Conservation (phyloP, 2,329 filamentous ascomycete genomes). For the Botrytis hyacinthi region DNA sequence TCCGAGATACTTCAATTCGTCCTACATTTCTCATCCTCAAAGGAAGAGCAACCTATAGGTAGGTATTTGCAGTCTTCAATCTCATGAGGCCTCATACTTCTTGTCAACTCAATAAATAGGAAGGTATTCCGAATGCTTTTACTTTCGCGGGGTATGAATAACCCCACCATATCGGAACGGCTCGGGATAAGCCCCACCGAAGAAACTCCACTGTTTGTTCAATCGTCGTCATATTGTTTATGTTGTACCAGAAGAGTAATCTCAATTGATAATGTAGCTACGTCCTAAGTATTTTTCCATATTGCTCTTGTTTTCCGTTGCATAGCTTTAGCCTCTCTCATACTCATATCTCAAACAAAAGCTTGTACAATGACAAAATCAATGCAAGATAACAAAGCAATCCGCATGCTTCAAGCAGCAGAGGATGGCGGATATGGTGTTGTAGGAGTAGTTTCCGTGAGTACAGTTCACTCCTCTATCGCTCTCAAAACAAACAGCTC, state of each 20-base stretch:
- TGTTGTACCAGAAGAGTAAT: background rate
- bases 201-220: background rate
- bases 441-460: conserved; percentile 47
- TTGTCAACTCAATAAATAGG: background rate
- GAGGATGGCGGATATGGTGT: conserved; percentile 56
- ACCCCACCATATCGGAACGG: background rate
- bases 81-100: background rate
- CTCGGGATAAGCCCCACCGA: background rate
- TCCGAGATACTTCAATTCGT: background rate
- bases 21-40: background rate
- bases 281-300: background rate
- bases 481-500: background rate
- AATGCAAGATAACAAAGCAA: conserved; percentile 14
- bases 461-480: background rate
- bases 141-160: background rate
- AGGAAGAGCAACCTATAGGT: background rate
- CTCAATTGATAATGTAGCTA: background rate
- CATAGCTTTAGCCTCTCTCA: background rate
- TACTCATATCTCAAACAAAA: background rate
- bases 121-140: background rate
- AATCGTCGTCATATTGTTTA: background rate
- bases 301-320: background rate
- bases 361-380: background rate
- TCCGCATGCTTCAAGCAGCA: conserved; percentile 42
- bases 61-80: background rate